Percentiles rank a stretch among this genome's conserved stretches.
These are phyloP conservation scores for Tuber borchii DNA, from an alignment of 495 filamentous ascomycete genomes.

Conservation along the genomic window DNA sequence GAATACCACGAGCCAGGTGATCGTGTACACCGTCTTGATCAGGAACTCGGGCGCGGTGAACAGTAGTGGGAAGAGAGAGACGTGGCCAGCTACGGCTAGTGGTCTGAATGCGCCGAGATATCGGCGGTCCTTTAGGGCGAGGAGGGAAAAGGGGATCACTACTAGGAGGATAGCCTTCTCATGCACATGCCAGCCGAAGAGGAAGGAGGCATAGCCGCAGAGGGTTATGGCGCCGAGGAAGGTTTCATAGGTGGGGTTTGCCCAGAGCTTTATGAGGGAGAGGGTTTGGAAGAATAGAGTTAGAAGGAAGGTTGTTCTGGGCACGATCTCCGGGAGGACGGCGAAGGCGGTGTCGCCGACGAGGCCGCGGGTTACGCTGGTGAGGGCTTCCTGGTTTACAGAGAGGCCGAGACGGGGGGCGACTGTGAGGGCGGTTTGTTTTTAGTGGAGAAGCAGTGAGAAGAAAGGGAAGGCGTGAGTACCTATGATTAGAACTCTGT, in stretches of 20 bases:
- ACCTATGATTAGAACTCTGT: constrained; percentile 64
- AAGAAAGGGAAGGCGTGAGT: not conserved
- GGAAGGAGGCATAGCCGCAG: constrained; percentile 93
- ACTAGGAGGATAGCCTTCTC: constrained; percentile 94
- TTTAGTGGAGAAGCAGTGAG: not conserved
- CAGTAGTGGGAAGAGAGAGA: constrained; percentile 87
- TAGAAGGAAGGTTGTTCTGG: constrained; percentile 68
- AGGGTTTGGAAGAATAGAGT: constrained; percentile 76
- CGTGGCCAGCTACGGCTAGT: constrained; percentile 84
- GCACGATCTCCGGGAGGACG: constrained; percentile 77
- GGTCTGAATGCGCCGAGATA: constrained; percentile 89
- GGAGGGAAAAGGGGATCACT: constrained; percentile 89
- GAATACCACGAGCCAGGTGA: constrained; percentile 85
- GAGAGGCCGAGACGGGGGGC: constrained; percentile 70
- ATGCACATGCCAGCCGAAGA: constrained; percentile 98
- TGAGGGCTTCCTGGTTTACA: constrained; percentile 65
- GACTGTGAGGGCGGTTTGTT: constrained; percentile 50
- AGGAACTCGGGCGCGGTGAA: constrained; percentile 89
- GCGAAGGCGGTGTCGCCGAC: constrained; percentile 96
- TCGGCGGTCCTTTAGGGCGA: constrained; percentile 84
- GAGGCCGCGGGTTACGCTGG: constrained; percentile 83
- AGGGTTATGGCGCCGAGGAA: constrained; percentile 87
- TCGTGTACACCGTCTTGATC: constrained; percentile 84
- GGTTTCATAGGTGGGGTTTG: constrained; percentile 70
- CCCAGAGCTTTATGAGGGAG: constrained; percentile 73